Evolutionary conservation across 139 green algal species (phyloP), one percentile per base, ranked within the genome.

Genomic region (Coelastrella sp.): DNA sequence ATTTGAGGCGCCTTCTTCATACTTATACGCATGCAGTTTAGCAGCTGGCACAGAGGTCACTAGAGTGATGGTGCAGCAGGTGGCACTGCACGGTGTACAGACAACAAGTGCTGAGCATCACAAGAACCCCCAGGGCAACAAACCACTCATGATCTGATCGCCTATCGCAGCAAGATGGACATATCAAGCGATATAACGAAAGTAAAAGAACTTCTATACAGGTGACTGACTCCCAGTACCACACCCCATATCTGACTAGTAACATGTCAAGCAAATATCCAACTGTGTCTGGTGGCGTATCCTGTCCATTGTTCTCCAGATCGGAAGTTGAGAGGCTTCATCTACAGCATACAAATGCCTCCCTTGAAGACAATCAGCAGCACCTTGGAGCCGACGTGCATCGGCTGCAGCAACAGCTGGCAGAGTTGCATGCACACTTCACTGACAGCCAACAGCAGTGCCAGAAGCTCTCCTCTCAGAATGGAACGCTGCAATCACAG

Each of bases 181-280:
- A 13, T 38, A 7, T 23, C 57, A 21, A 57, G 21, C 38, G 53
- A 73, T 53, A 72, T 15, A 17, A 74, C 60, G 34, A 50, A 25
- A 25, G 59, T 84, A 37, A 75, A 84, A 19, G 77, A 84, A 40
- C 77, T 71, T 4, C 40, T 84, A 4, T 84, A 84, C 40, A 84
- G 77, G 77, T 84, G n/a, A 69, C 8, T 21, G 27, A 69, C 32
- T 35, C 64, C 41, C 41, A 8, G 25, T 30, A 73, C 27, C 64
- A 41, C 41, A 15, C 64, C 7, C 27, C 5, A 30, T 6, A 30
- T 73, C 27, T 7, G 27, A 48, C 6, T 32, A 15, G 9, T 30
- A 25, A 8, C 23, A 32, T 40, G 64, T 48, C 25, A 73, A 41
- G 8, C 15, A 76, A 15, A 11, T 35, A 23, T 17, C n/a, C 34